Conservation (phyloP, 306 rosid genomes). For the Ziziphus jujuba region DNA sequence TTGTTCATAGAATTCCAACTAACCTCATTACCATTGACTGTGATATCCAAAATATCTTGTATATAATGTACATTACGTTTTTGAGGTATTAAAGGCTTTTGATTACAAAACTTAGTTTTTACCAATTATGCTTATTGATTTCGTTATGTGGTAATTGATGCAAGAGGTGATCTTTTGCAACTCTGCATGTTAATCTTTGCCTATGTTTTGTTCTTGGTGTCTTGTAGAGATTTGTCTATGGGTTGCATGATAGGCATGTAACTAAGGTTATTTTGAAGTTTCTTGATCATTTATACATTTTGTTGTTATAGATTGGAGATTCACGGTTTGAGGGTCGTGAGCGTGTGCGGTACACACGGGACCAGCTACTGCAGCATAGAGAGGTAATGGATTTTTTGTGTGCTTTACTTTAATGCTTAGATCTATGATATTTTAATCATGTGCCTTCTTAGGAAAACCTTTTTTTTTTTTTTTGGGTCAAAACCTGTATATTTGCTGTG, state of each 20-base stretch:
- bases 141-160: too few species aligned
- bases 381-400: conserved; percentile 49
- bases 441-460: neutral
- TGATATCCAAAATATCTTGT: too few species aligned
- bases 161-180: too few species aligned
- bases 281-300: conserved; percentile 11
- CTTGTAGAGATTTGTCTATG: neutral
- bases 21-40: too few species aligned
- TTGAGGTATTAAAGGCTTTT: too few species aligned
- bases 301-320: conserved; percentile 70
- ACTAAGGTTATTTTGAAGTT: neutral
- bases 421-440: neutral
- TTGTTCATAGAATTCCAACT: too few species aligned
- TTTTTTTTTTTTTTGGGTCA: too few species aligned
- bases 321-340: conserved; percentile 84
- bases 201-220: too few species aligned
- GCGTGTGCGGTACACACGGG: conserved; percentile 67
- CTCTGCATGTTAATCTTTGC: too few species aligned
- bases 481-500: conserved; percentile 10
- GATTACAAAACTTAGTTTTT: too few species aligned
- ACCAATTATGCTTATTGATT: too few species aligned
- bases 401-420: conserved; percentile 1
- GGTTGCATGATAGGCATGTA: neutral
- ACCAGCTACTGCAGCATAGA: conserved; percentile 68
- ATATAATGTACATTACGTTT: too few species aligned